Percentiles rank a stretch among this genome's conserved stretches.
These are phyloP conservation scores for Tricholoma terreum DNA, from an alignment of 768 basidiomycete genomes.

Conservation along the genomic window DNA sequence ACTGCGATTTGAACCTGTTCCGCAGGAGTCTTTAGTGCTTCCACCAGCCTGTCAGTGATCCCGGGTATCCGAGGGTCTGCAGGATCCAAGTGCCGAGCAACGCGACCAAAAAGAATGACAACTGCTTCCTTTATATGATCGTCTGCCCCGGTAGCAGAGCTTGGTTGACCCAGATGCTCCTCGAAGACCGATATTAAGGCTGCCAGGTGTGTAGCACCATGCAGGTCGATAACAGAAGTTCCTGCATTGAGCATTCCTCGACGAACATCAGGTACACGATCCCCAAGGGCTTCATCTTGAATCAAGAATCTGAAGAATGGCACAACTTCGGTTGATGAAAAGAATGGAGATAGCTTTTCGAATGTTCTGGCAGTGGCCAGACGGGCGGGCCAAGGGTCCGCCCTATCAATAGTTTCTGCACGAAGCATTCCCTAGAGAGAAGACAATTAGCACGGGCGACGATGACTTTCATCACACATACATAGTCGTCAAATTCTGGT, in stretches of 20 bases:
- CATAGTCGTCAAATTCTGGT: slow-evolving; percentile 93
- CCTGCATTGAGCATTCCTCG: slow-evolving; percentile 87
- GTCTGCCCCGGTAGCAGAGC: slow-evolving; percentile 62
- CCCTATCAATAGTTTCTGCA: slow-evolving; percentile 76
- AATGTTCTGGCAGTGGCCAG: slow-evolving; percentile 71
- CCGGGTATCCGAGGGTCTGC: slow-evolving; percentile 73
- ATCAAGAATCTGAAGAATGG: slow-evolving; percentile 86
- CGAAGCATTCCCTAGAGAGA: slow-evolving; percentile 84
- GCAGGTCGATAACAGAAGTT: slow-evolving; percentile 74
- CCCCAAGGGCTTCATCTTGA: slow-evolving; percentile 82
- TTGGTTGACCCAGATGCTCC: slow-evolving; percentile 55
- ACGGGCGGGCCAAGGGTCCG: slow-evolving; percentile 87
- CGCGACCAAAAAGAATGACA: slow-evolving; percentile 90
- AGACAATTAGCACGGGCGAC: neutral
- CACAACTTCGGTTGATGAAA: slow-evolving; percentile 58
- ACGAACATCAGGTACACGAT: slow-evolving; percentile 77
- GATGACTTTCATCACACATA: slow-evolving; percentile 33
- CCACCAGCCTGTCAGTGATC: slow-evolving; percentile 83
- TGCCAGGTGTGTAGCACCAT: slow-evolving; percentile 70
- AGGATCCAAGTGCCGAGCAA: slow-evolving; percentile 82
- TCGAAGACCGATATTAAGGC: slow-evolving; percentile 83
- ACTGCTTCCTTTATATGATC: slow-evolving; percentile 95
- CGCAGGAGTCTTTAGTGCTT: slow-evolving; percentile 88
- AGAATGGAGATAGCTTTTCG: slow-evolving; percentile 60
- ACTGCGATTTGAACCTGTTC: slow-evolving; percentile 97